phyloP scores from a whole-genome alignment of 2,329 filamentous ascomycete species.

The Mollisia scopiformis region DNA sequence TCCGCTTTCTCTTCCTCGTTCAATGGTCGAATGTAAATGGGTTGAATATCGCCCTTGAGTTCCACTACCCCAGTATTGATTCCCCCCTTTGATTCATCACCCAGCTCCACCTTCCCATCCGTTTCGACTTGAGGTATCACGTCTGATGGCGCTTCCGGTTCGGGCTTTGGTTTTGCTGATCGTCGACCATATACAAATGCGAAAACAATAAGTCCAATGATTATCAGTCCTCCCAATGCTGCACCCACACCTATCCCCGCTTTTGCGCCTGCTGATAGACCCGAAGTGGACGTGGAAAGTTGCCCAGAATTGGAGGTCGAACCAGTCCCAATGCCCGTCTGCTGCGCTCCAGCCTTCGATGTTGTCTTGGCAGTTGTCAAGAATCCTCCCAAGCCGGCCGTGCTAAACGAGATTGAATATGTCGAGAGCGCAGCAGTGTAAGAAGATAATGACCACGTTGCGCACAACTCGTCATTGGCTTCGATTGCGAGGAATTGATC shows the following conservation, averaged over 20 bases:
- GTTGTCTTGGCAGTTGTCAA: background rate
- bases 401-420: background rate
- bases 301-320: background rate
- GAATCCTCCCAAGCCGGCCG: background rate
- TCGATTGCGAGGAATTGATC: background rate
- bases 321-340: no score
- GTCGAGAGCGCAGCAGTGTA: background rate
- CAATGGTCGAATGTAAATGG: no score
- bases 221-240: background rate
- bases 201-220: background rate
- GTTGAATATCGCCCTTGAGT: background rate
- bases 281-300: background rate
- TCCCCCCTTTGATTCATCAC: background rate
- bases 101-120: background rate
- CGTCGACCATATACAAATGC: background rate
- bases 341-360: no score
- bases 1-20: constrained; percentile 1
- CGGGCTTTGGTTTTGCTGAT: background rate
- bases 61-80: background rate
- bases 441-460: background rate
- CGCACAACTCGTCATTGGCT: background rate
- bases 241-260: constrained; percentile 1
- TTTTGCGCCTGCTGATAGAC: background rate
- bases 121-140: background rate
- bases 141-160: background rate